Evolutionary conservation across 805 yeast species (phyloP).

Genomic region (Cyberlindnera misumaiensis): DNA sequence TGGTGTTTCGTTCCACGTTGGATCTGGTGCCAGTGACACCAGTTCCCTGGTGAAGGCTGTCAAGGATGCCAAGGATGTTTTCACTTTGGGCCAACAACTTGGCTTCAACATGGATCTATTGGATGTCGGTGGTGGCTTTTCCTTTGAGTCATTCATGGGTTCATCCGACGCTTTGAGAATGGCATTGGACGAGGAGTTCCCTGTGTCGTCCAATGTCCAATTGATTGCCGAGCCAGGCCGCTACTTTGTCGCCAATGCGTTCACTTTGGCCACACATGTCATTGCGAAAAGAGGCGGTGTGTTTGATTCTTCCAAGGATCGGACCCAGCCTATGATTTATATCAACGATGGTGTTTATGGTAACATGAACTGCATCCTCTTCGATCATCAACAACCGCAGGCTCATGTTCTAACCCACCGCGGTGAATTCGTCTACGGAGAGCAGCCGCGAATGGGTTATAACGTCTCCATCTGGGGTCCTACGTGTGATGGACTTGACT

Average conservation of each 20-base stretch:
- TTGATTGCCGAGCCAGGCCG: conserved; percentile 95
- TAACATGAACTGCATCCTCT: conserved; percentile 86
- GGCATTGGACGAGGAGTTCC: conserved; percentile 56
- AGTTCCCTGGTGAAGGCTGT: conserved; percentile 64
- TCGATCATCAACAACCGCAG: conserved; percentile 80
- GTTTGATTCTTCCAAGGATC: conserved; percentile 16
- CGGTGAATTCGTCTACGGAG: conserved; percentile 37
- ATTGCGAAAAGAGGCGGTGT: conserved; percentile 69
- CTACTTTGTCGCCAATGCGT: conserved; percentile 77
- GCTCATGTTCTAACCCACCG: conserved; percentile 60
- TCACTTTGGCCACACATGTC: conserved; percentile 76
- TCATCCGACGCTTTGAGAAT: conserved; percentile 51
- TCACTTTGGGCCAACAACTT: conserved; percentile 45
- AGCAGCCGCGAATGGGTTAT: conserved; percentile 18
- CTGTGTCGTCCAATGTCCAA: conserved; percentile 31
- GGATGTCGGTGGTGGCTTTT: conserved; percentile 95
- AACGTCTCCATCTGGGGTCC: conserved; percentile 92
- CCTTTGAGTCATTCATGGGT: conserved; percentile 49
- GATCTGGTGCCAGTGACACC: conserved; percentile 83
- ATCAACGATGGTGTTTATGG: conserved; percentile 95
- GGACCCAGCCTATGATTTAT: conserved; percentile 62
- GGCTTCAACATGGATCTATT: conserved; percentile 48
- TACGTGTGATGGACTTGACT: conserved; percentile 94
- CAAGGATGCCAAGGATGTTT: conserved; percentile 59
- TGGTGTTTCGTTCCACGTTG: conserved; percentile 95